A percentile compares a stretch with the other conserved stretches of the same genome.
Evolutionary conservation across 495 filamentous ascomycete genomes (phyloP).

Genomic region (Aspergillus carlsbadensis): DNA sequence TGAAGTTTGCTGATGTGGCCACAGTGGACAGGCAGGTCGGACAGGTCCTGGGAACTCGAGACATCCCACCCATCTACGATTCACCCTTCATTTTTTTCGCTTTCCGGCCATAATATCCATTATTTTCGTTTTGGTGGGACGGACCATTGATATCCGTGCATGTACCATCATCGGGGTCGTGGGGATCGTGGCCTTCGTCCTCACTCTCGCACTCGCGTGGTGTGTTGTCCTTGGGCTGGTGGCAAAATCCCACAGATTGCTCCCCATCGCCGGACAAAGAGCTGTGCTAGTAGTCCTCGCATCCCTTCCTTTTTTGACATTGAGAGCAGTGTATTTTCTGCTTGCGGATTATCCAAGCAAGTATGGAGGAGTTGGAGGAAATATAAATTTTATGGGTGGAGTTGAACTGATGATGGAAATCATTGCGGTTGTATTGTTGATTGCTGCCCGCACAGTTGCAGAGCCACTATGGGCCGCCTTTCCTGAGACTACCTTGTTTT

Average conservation of each 20-base stretch:
- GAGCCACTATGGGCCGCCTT: slow-evolving; percentile 20
- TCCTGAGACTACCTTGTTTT: no score
- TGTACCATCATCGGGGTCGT: slow-evolving; percentile 26
- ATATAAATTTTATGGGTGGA: slow-evolving; percentile 22
- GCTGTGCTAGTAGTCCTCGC: slow-evolving; percentile 20
- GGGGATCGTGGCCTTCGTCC: slow-evolving; percentile 25
- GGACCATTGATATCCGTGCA: slow-evolving; percentile 18
- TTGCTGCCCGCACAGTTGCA: slow-evolving; percentile 25
- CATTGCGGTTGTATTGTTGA: slow-evolving; percentile 22
- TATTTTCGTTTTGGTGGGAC: slow-evolving; percentile 27
- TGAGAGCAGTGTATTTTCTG: slow-evolving; percentile 28
- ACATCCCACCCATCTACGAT: slow-evolving; percentile 27
- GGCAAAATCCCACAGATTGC: slow-evolving; percentile 21
- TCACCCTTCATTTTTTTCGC: slow-evolving; percentile 28
- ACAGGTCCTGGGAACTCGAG: slow-evolving; percentile 31
- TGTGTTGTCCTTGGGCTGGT: slow-evolving; percentile 26
- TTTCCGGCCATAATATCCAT: slow-evolving; percentile 29
- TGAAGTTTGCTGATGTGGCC: background rate
- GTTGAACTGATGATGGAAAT: slow-evolving; percentile 37
- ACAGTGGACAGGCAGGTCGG: slow-evolving; percentile 33
- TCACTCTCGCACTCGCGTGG: slow-evolving; percentile 28
- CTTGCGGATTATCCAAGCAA: slow-evolving; percentile 22
- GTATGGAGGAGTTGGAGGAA: slow-evolving; percentile 25
- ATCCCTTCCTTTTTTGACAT: slow-evolving; percentile 28
- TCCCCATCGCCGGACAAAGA: slow-evolving; percentile 23